A percentile compares a stretch with the other conserved stretches of the same genome.
Conservation (phyloP, 441 rosid genomes). For the Aleurites moluccanus region DNA sequence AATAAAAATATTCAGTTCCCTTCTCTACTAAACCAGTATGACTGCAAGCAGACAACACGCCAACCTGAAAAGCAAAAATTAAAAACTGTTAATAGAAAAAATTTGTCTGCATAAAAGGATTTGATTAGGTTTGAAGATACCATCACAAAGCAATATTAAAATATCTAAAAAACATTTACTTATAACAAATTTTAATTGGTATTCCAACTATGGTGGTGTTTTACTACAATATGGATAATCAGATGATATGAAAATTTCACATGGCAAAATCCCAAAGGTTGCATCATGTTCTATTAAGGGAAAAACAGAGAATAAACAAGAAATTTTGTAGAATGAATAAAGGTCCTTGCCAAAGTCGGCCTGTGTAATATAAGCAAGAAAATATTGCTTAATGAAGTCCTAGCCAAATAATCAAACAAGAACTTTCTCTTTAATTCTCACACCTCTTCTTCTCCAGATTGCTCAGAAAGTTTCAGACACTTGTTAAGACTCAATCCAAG, state of each 20-base stretch:
- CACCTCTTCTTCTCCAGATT: not conserved
- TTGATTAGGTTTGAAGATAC: not conserved
- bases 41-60: slow-evolving; percentile 74
- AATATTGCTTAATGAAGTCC: not conserved
- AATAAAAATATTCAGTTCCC: slow-evolving; percentile 57
- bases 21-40: slow-evolving; percentile 72
- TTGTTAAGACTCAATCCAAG: not conserved
- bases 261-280: not conserved
- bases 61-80: slow-evolving; percentile 45
- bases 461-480: not conserved
- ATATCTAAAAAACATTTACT: not conserved
- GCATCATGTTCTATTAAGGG: not conserved
- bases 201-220: not conserved
- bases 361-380: not conserved
- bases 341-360: too few relatives aligned
- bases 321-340: too few relatives aligned
- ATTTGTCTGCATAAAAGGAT: not conserved
- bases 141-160: not conserved
- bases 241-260: not conserved
- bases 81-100: slow-evolving; percentile 9
- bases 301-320: not conserved
- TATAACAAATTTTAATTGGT: not conserved
- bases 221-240: not conserved
- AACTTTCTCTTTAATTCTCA: not conserved
- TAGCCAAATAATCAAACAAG: slow-evolving; percentile 6